A percentile compares a stretch with the other conserved stretches of the same genome.
Conservation (phyloP, 2,329 filamentous ascomycete species). For the Whalleya microplaca region DNA sequence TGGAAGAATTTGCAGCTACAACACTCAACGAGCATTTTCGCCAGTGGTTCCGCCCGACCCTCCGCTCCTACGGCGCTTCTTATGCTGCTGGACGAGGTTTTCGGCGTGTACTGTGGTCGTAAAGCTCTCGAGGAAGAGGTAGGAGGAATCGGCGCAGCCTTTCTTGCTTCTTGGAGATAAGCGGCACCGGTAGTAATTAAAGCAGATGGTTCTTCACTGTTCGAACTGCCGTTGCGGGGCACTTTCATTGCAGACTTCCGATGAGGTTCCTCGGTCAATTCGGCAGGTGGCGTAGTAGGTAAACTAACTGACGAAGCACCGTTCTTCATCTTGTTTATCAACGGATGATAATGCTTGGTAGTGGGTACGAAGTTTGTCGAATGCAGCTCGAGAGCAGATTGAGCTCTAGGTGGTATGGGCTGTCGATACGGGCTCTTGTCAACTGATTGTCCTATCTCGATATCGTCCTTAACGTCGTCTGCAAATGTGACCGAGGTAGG, state of each 20-base stretch:
- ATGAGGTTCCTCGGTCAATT: slow-evolving; percentile 28
- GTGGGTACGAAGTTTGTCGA: slow-evolving; percentile 41
- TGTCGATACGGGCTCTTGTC: slow-evolving; percentile 11
- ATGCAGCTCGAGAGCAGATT: slow-evolving; percentile 35
- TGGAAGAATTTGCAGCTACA: slow-evolving; percentile 67
- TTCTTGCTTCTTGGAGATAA: slow-evolving; percentile 43
- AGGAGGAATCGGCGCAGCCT: slow-evolving; percentile 33
- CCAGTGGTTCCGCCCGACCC: slow-evolving; percentile 46
- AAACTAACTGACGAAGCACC: slow-evolving; percentile 30
- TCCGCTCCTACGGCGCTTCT: slow-evolving; percentile 22
- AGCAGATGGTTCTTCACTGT: slow-evolving; percentile 28
- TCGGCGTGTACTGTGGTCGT: slow-evolving; percentile 33
- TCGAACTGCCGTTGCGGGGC: slow-evolving; percentile 30
- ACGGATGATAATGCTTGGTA: slow-evolving; percentile 45
- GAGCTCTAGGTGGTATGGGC: slow-evolving; percentile 28
- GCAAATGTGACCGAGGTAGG: slow-evolving; percentile 30
- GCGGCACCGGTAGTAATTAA: slow-evolving; percentile 34
- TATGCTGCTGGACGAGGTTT: slow-evolving; percentile 29
- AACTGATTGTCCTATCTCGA: slow-evolving; percentile 16
- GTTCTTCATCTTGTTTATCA: slow-evolving; percentile 30
- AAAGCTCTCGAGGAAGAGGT: slow-evolving; percentile 29
- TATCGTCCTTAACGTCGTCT: slow-evolving; percentile 23
- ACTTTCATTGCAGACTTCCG: slow-evolving; percentile 35
- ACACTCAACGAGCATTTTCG: slow-evolving; percentile 69
- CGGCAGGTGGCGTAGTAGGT: slow-evolving; percentile 34